phyloP scores from a whole-genome alignment of 805 yeast species.

The Lipomyces anomalus region DNA sequence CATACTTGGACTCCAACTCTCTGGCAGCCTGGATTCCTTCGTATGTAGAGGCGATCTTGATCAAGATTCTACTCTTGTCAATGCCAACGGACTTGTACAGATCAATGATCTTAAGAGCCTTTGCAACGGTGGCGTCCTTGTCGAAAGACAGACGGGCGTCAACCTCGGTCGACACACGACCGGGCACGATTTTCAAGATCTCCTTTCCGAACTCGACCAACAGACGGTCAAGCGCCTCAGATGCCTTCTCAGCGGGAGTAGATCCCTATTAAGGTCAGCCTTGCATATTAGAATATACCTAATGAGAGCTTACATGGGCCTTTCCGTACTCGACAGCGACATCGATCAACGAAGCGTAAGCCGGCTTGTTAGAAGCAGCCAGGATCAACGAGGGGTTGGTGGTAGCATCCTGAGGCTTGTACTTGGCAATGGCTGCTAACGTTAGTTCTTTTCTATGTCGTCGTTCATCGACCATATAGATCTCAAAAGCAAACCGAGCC shows the following conservation, averaged over 20 bases:
- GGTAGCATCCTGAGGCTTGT: conserved; percentile 98
- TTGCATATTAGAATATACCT: too few relatives aligned
- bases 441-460: neutral
- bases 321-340: conserved; percentile 84
- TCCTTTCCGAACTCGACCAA: conserved; percentile 94
- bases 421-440: conserved; percentile 70
- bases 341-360: conserved; percentile 84
- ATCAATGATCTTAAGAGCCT: conserved; percentile 85
- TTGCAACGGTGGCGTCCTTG: conserved; percentile 86
- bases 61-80: conserved; percentile 80
- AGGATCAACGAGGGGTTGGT: conserved; percentile 96
- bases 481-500: neutral
- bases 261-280: too few relatives aligned
- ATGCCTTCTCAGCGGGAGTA: conserved; percentile 53
- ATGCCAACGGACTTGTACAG: conserved; percentile 84
- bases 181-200: conserved; percentile 92
- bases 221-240: conserved; percentile 80
- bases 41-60: conserved; percentile 97
- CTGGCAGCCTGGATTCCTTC: conserved; percentile 99
- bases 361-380: conserved; percentile 89
- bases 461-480: neutral
- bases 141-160: conserved; percentile 97
- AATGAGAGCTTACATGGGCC: too few relatives aligned
- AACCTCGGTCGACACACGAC: conserved; percentile 98
- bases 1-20: conserved; percentile 86